Conservation (phyloP, 2,329 filamentous ascomycete genomes). For the Drechslerella coelobrocha region DNA sequence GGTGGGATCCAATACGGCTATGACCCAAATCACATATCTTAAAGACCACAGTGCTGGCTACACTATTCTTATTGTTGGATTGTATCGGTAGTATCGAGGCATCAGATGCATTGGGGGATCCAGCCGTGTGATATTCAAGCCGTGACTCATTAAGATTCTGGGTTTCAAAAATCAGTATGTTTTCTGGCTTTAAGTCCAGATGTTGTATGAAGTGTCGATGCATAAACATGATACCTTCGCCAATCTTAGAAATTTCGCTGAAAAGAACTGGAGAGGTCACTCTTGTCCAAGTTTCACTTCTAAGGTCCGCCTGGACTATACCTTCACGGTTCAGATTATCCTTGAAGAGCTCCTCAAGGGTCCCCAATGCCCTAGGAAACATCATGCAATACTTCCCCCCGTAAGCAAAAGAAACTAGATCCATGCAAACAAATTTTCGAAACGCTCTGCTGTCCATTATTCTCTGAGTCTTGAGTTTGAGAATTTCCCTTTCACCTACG, state of each 20-base stretch:
- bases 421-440: slow-evolving; percentile 9
- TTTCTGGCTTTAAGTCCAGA: slow-evolving; percentile 11
- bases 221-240: slow-evolving; percentile 10
- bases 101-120: not conserved
- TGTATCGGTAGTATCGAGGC: not conserved
- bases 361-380: slow-evolving; percentile 14
- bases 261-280: not conserved
- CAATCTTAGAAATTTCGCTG: slow-evolving; percentile 5
- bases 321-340: not conserved
- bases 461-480: not conserved
- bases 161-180: slow-evolving; percentile 14
- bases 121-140: not conserved
- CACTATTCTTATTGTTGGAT: not conserved
- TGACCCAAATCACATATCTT: slow-evolving; percentile 16
- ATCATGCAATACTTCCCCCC: slow-evolving; percentile 6
- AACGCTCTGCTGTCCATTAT: not conserved
- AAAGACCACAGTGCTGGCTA: not conserved
- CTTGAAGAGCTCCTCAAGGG: slow-evolving; percentile 7
- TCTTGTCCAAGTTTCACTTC: not conserved
- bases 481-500: not conserved
- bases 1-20: not conserved
- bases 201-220: slow-evolving; percentile 6
- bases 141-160: not conserved
- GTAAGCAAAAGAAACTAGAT: slow-evolving; percentile 10
- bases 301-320: not conserved